Percentiles rank a stretch among this genome's conserved stretches.
These are phyloP conservation scores for Moniliella sp. DNA, from an alignment of 1,284 basidiomycete genomes.

Conservation along the genomic window DNA sequence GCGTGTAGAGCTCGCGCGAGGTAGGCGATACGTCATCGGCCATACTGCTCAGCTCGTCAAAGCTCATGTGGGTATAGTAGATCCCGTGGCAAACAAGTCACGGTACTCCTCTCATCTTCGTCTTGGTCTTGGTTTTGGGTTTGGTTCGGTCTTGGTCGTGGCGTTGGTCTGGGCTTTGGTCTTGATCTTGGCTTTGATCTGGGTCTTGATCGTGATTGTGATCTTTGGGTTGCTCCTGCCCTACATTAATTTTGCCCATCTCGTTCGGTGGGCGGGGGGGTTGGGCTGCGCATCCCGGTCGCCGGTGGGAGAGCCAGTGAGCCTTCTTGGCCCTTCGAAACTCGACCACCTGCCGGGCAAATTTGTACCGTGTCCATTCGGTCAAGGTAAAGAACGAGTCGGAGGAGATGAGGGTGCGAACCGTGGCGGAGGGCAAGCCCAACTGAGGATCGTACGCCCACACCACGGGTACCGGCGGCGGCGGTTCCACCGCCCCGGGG, in stretches of 20 bases:
- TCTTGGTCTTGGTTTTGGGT: no score
- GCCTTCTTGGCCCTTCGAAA: constrained; percentile 42
- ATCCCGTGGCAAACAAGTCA: constrained; percentile 58
- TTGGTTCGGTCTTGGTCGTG: no score
- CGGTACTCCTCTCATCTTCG: constrained; percentile 21
- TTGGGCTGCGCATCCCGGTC: no score
- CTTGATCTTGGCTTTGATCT: no score
- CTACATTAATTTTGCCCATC: no score
- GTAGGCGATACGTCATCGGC: constrained; percentile 7
- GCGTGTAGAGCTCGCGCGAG: constrained; percentile 9
- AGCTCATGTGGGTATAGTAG: constrained; percentile 64
- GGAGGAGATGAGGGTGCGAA: constrained; percentile 51
- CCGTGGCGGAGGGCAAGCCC: constrained; percentile 52
- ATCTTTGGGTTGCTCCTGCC: no score
- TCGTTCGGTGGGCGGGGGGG: no score
- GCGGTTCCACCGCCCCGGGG: no score
- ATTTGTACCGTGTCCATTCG: constrained; percentile 58
- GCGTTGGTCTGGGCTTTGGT: no score
- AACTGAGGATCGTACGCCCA: constrained; percentile 33
- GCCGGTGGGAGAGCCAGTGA: no score
- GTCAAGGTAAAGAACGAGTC: constrained; percentile 59
- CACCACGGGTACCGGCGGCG: constrained; percentile 40
- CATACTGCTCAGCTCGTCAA: constrained; percentile 14
- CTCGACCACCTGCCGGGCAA: constrained; percentile 56
- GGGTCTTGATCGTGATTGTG: no score